Base-by-base conservation (phyloP, 306 rosid genomes). In the Malus sieversii region DNA sequence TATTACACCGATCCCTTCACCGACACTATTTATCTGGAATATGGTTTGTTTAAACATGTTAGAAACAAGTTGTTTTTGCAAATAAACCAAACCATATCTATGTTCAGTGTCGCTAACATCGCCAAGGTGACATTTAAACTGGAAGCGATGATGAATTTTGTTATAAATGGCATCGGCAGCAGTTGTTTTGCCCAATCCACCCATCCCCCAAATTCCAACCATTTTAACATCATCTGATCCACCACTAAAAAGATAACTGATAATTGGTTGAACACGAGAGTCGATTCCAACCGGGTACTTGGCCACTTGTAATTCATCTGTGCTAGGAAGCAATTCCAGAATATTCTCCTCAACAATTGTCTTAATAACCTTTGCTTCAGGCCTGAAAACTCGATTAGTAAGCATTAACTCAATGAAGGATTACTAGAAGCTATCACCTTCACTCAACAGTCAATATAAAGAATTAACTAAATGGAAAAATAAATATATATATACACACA, bases 171-270 rank as follows among this genome's bases (percentile, higher is more conserved):
- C 78, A 33, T 81, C 76, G 2, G 84, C 84, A 3, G 66, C 5
- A 23, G 81, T 81, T 44, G 81, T 71, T 67, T 81, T 81, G 1
- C 81, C 84, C 19, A 55, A 22, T 53, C 81, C 84, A 15, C 84
- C 78, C 77, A 81, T 71, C 6, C 84, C 84, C 67, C 33, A 71
- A 18, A 81, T 57, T 59, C 64, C 64, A 22, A 59, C 30, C 6
- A 59, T 59, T 27, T 29, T 27, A 59, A 59, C 32, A 4, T 59
- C 64, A 59, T 59, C 11, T 23, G 15, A 59, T 22, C 64, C 64
- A 23, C 23, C 32, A 59, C 32, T 29, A 22, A 3, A 18, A 20
- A 57, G 11, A 57, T 35, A 0, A 9, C 14, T 57, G 12, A 57
- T 57, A 57, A 35, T 35, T 35, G 10, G 12, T 57, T 57, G 12